Evolutionary conservation across 1,284 basidiomycete genomes (phyloP).

Genomic region (Ganoderma boninense): DNA sequence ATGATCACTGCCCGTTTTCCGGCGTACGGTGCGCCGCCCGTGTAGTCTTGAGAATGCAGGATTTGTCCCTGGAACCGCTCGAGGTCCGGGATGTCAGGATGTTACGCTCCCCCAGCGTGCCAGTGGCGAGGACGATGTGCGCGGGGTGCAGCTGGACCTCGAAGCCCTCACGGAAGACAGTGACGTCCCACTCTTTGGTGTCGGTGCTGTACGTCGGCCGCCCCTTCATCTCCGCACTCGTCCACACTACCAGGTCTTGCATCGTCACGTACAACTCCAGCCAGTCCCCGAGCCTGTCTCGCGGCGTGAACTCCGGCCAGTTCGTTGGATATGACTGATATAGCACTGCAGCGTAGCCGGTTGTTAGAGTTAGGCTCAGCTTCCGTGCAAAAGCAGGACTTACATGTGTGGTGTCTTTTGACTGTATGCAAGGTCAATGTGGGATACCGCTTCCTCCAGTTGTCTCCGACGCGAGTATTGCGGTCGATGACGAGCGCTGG

Average conservation of each 20-base stretch:
- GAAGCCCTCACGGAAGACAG: constrained; percentile 50
- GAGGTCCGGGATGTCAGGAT: constrained; percentile 52
- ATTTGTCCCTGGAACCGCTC: constrained; percentile 50
- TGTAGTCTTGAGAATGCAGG: constrained; percentile 53
- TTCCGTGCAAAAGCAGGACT: constrained; percentile 23
- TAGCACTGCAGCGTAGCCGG: constrained; percentile 44
- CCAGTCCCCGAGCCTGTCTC: constrained; percentile 64
- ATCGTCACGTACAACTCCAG: constrained; percentile 68
- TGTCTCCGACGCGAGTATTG: constrained; percentile 56
- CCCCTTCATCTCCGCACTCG: constrained; percentile 51
- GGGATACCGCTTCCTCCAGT: constrained; percentile 62
- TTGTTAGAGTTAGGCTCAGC: not conserved
- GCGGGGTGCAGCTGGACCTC: constrained; percentile 57
- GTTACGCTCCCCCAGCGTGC: constrained; percentile 55
- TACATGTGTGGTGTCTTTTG: constrained; percentile 46
- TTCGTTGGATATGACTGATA: constrained; percentile 43
- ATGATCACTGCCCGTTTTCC: constrained; percentile 59
- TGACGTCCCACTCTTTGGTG: constrained; percentile 59
- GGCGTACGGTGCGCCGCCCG: constrained; percentile 46
- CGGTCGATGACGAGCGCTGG: constrained; percentile 57
- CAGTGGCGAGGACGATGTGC: constrained; percentile 69
- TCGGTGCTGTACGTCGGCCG: constrained; percentile 47
- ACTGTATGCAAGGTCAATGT: constrained; percentile 56
- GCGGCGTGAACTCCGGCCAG: constrained; percentile 41
- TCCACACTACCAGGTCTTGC: constrained; percentile 72